phyloP scores from a whole-genome alignment of 768 basidiomycete genomes.

The Bullera alba region DNA sequence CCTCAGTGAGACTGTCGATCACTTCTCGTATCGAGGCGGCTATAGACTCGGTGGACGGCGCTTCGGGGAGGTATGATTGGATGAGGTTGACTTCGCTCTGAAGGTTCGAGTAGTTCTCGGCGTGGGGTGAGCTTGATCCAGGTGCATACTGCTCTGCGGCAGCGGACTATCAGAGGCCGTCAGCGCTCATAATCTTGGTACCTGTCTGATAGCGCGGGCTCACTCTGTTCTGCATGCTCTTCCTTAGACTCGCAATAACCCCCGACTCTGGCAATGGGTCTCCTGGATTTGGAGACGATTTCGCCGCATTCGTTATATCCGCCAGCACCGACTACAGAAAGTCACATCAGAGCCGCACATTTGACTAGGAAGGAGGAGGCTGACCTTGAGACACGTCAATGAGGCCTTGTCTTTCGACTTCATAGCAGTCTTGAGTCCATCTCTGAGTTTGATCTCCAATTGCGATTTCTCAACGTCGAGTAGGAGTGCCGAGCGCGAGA shows the following conservation, averaged over 20 bases:
- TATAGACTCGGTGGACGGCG: constrained; percentile 24
- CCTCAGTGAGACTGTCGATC: constrained; percentile 18
- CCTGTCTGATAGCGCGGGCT: constrained; percentile 3
- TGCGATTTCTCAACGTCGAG: no score
- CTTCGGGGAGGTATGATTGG: constrained; percentile 29
- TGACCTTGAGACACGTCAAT: constrained; percentile 34
- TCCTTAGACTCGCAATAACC: constrained; percentile 37
- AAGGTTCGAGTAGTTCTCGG: constrained; percentile 32
- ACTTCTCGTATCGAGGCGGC: constrained; percentile 20
- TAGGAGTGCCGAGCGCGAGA: no score
- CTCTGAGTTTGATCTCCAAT: constrained; percentile 35
- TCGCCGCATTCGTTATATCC: constrained; percentile 41
- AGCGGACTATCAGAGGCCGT: constrained; percentile 16
- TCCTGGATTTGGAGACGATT: constrained; percentile 36
- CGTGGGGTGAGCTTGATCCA: constrained; percentile 27
- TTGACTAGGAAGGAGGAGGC: background rate
- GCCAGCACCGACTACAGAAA: constrained; percentile 35
- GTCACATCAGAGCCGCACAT: background rate
- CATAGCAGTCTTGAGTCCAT: constrained; percentile 44
- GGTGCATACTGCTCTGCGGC: constrained; percentile 39
- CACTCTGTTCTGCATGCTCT: constrained; percentile 39
- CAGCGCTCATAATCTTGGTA: background rate
- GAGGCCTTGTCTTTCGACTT: constrained; percentile 38
- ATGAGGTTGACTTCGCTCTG: constrained; percentile 35
- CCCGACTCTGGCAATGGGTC: constrained; percentile 28